A percentile compares a stretch with the other conserved stretches of the same genome.
These are phyloP conservation scores for Gentiana straminea DNA, from an alignment of 257 asterid genomes.

Conservation along the genomic window DNA sequence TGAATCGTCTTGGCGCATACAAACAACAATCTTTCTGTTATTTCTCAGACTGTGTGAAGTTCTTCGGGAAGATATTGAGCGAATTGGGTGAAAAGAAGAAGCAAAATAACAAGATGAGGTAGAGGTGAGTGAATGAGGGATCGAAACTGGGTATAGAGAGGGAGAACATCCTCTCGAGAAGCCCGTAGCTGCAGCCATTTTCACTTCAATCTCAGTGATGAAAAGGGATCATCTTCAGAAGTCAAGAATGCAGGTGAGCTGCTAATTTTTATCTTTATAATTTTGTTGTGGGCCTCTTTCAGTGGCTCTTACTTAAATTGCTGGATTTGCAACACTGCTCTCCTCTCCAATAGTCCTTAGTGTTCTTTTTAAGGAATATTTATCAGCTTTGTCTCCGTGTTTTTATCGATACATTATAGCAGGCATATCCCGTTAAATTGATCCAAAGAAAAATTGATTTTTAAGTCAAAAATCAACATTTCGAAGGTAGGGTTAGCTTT, in stretches of 20 bases:
- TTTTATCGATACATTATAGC: too few relatives aligned
- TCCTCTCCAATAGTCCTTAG: neutral
- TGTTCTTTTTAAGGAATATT: too few relatives aligned
- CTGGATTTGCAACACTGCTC: neutral
- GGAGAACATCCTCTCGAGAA: slow-evolving; percentile 25
- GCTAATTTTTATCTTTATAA: neutral
- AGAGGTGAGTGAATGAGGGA: slow-evolving; percentile 23
- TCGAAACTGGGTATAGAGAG: slow-evolving; percentile 25
- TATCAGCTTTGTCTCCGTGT: too few relatives aligned
- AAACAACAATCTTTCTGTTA: slow-evolving; percentile 17
- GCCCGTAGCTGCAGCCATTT: slow-evolving; percentile 11
- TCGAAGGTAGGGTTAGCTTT: too few relatives aligned
- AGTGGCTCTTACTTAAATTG: slow-evolving; percentile 2
- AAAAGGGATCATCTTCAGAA: too few relatives aligned
- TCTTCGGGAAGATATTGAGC: slow-evolving; percentile 19
- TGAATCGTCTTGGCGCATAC: slow-evolving; percentile 22
- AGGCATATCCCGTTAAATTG: too few relatives aligned
- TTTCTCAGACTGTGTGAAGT: slow-evolving; percentile 19
- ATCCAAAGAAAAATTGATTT: too few relatives aligned
- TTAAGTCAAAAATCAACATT: too few relatives aligned
- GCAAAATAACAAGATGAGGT: slow-evolving; percentile 23
- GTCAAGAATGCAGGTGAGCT: too few relatives aligned
- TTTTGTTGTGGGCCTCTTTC: neutral
- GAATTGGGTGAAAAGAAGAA: slow-evolving; percentile 19
- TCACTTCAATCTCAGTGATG: neutral